Evolutionary conservation across 371 early-diverging fungal species (phyloP), one percentile per base, ranked within the genome.

Genomic region (Mucor plumbeus): DNA sequence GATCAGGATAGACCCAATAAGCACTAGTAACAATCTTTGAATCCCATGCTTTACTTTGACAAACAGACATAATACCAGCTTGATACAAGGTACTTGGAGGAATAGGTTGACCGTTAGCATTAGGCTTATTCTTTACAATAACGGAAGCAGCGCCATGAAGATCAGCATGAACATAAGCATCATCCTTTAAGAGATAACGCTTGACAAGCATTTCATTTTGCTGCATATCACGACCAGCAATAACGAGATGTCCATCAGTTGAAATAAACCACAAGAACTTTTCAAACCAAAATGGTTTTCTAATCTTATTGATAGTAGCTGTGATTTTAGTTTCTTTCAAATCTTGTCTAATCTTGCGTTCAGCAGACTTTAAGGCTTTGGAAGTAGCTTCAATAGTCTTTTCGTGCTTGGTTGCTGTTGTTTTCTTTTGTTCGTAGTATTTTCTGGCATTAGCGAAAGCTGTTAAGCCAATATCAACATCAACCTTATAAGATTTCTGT

Each of bases 271-370:
- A 99, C 56, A 93, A 69, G 71, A 99, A 99, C 85, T 98, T 99
- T 79, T 99, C 99, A 85, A 99, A 99, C 99, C 99, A 99, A 55
- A 90, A 95, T 3, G 94, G 92, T 66, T 95, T 96, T 69, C 99
- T 93, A 53, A 91, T 88, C 72, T 93, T 90, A 61, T 85, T 89
- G 68, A 95, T 94, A 15, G 90, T 81, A 0, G 91, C 87, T 7
- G 90, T 91, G 26, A 89, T 90, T 64, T 87, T 89, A 60, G 83
- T 86, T 43, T 90, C 86, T 64, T 92, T 88, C 34, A 96, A 74
- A 62, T 97, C 95, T 47, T 89, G 82, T 35, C 84, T 69, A 66
- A 97, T 95, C 75, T 97, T 98, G 44, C 86, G 85, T 75, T 97
- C 96, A 13, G 97, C 96, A 38, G 90, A 89, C 77, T 94, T 94